phyloP scores from a whole-genome alignment of 1,284 basidiomycete species.

The Boletus hoseneyae region DNA sequence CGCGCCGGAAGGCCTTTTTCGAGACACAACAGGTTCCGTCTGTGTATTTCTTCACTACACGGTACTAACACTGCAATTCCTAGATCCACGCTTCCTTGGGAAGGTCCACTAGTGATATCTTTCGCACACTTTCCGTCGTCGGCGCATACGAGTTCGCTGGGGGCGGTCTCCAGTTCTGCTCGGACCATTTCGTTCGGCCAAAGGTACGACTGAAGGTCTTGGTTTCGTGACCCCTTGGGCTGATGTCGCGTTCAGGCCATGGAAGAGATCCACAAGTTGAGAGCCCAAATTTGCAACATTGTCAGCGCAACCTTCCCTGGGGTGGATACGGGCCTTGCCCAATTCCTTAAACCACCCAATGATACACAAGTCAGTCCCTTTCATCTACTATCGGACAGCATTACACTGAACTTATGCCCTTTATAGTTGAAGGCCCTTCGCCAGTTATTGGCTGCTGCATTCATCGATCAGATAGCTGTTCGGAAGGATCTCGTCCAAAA shows the following conservation, averaged over 20 bases:
- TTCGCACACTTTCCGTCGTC: conserved; percentile 86
- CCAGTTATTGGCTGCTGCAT: conserved; percentile 86
- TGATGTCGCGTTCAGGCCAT: conserved; percentile 66
- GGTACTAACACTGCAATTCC: conserved; percentile 10
- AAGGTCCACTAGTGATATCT: conserved; percentile 82
- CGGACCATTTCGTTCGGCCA: conserved; percentile 84
- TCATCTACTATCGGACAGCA: neutral
- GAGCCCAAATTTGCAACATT: conserved; percentile 84
- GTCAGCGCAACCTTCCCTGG: conserved; percentile 70
- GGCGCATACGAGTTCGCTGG: conserved; percentile 95
- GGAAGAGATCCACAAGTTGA: conserved; percentile 99
- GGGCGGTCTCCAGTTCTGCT: conserved; percentile 78
- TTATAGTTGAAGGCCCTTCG: conserved; percentile 83
- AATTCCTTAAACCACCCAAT: conserved; percentile 67
- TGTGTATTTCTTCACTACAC: neutral
- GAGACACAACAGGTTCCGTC: conserved; percentile 67
- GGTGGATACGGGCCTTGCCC: conserved; percentile 54
- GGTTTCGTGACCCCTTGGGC: neutral
- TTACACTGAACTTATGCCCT: conserved; percentile 6
- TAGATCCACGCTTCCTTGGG: conserved; percentile 82
- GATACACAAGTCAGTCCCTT: conserved; percentile 59
- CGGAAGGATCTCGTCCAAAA: conserved; percentile 81
- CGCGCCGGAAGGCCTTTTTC: conserved; percentile 74
- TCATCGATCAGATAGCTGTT: conserved; percentile 95
- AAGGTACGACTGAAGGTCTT: conserved; percentile 56